Conservation (phyloP, 2,329 filamentous ascomycete genomes). For the Xylariaceae sp. region DNA sequence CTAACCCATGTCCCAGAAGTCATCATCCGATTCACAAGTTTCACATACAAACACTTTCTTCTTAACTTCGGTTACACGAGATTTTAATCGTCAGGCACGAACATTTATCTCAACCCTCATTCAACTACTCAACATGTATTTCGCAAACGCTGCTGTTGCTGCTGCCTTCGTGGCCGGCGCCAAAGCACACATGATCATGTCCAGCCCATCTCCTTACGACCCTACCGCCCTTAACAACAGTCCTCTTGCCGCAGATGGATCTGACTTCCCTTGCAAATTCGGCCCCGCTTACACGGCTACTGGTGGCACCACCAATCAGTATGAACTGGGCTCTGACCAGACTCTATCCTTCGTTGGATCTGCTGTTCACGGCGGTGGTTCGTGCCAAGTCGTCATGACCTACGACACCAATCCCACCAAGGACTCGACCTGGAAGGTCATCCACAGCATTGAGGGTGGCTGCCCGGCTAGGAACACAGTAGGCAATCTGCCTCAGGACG, state of each 20-base stretch:
- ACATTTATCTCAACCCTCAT: slow-evolving; percentile 23
- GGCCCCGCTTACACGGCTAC: slow-evolving; percentile 44
- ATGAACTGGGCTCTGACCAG: slow-evolving; percentile 61
- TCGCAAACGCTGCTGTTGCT: slow-evolving; percentile 49
- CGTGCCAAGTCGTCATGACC: slow-evolving; percentile 85
- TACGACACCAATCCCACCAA: slow-evolving; percentile 69
- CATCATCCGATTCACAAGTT: slow-evolving; percentile 17
- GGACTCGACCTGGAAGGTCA: slow-evolving; percentile 77
- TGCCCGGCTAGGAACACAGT: slow-evolving; percentile 63
- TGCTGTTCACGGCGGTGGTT: slow-evolving; percentile 86
- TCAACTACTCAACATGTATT: slow-evolving; percentile 48
- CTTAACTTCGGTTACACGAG: slow-evolving; percentile 23
- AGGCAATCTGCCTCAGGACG: slow-evolving; percentile 55
- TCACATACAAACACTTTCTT: slow-evolving; percentile 23
- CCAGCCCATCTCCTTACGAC: slow-evolving; percentile 62
- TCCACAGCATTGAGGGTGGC: slow-evolving; percentile 82
- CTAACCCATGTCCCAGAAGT: slow-evolving; percentile 9
- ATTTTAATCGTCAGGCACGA: slow-evolving; percentile 43
- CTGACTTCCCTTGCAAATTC: slow-evolving; percentile 81
- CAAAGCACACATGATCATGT: slow-evolving; percentile 76
- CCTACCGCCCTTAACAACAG: slow-evolving; percentile 47
- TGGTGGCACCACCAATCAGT: slow-evolving; percentile 52
- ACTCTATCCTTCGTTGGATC: slow-evolving; percentile 64
- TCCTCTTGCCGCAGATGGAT: slow-evolving; percentile 60
- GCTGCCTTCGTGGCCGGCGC: slow-evolving; percentile 57